These are phyloP conservation scores for Aureobasidium sp. DNA, from an alignment of 2,329 filamentous ascomycete species.

Conservation along the genomic window DNA sequence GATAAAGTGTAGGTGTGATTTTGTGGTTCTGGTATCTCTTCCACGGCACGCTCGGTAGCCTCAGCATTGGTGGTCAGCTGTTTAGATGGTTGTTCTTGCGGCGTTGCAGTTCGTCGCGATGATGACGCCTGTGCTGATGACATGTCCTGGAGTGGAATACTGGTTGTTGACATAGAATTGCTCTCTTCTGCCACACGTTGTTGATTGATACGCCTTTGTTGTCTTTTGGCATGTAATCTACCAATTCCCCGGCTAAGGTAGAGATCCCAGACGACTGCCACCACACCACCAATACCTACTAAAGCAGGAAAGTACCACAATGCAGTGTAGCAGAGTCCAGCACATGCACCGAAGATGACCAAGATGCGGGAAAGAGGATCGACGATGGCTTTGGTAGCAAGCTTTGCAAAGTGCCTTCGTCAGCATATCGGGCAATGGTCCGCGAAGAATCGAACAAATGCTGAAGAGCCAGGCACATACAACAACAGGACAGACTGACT, in stretches of 20 bases:
- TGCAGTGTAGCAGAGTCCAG: conserved; percentile 63
- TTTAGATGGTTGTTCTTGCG: neutral
- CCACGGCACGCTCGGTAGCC: neutral
- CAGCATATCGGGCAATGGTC: neutral
- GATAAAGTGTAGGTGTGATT: neutral
- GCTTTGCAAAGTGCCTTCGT: conserved; percentile 17
- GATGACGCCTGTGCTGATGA: neutral
- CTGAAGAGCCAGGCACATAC: too few species aligned
- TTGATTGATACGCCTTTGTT: neutral
- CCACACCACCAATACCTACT: conserved; percentile 50
- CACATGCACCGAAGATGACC: conserved; percentile 55
- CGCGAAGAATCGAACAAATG: neutral
- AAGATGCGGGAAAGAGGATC: conserved; percentile 57
- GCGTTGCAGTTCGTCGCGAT: neutral
- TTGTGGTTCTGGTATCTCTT: neutral
- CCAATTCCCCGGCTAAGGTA: neutral
- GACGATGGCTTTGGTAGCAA: conserved; percentile 61
- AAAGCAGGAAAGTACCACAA: conserved; percentile 69
- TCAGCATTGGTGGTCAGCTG: neutral
- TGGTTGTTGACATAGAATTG: neutral
- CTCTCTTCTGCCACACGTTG: neutral
- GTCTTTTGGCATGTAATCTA: neutral
- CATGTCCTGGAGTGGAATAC: neutral
- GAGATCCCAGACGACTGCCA: conserved; percentile 50
- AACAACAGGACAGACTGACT: neutral